Evolutionary conservation across 495 filamentous ascomycete species (phyloP), one percentile per base, ranked within the genome.

Genomic region (Tirmania nivea): DNA sequence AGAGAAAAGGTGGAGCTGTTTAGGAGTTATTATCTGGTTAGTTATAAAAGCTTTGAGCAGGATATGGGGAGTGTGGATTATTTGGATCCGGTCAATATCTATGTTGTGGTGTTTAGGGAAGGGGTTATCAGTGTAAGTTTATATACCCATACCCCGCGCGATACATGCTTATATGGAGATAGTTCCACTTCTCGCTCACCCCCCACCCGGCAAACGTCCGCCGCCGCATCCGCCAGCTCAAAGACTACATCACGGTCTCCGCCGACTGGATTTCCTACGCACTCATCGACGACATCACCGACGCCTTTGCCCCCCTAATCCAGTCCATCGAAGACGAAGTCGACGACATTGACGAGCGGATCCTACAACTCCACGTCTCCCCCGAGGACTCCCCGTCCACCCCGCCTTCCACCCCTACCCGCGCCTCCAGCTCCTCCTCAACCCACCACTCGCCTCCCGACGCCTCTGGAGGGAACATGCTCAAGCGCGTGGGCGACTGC

Each of bases 201-300:
- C 75, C 78, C 0, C 90, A 97, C 63, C 83, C 85, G 9, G 72
- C 78, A 17, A 85, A 88, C 60, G 90, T 96, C 48, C 79, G 92
- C 52, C 84, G 84, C 72, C 76, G 90, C 65, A 94, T 97, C 61
- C 81, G 85, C 2, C 83, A 83, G 65, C 72, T 97, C 55, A 85
- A 92, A 60, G 90, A 96, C 60, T 94, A 94, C 63, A 82, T 95
- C 55, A 78, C 84, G 14, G 72, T 97, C 36, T 89, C 84, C 55
- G 86, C 85, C 57, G 90, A 97, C 66, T 97, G 90, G 90, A 89
- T 97, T 56, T 97, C 92, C 69, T 97, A 97, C 62, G 90, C 90
- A 35, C 77, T 97, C 69, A 97, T 97, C 64, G 90, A 97, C 67
- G 84, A 97, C 65, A 97, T 97, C 59, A 92, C 96, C 57, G 90